Evolutionary conservation across 1,284 basidiomycete species (phyloP).

Genomic region (Cutaneotrichosporon dermatis): DNA sequence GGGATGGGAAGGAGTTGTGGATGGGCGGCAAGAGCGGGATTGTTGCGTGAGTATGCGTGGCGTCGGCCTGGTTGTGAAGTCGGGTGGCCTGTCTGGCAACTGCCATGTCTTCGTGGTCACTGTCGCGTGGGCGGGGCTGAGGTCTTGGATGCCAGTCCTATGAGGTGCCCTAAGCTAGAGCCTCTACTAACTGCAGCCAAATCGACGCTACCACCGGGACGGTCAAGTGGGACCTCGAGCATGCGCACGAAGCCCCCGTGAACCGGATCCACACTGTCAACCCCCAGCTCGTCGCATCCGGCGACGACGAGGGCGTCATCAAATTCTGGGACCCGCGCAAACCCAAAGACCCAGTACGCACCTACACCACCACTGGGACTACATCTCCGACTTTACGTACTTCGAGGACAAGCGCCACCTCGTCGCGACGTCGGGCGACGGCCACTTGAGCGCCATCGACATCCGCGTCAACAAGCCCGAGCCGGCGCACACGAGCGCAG

Average conservation of each 20-base stretch:
- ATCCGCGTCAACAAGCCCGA: conserved; percentile 69
- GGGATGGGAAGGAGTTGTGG: conserved; percentile 64
- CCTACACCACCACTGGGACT: conserved; percentile 90
- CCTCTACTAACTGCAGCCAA: neutral
- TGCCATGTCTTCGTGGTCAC: too few species aligned
- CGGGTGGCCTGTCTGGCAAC: too few species aligned
- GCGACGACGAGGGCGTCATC: conserved; percentile 90
- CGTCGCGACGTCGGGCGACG: conserved; percentile 86
- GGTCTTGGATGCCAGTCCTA: too few species aligned
- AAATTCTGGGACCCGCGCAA: conserved; percentile 90
- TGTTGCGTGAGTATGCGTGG: conserved; percentile 60
- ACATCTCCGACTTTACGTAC: conserved; percentile 90
- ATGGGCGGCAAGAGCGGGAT: conserved; percentile 78
- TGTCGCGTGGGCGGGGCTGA: too few species aligned
- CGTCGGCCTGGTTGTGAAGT: neutral
- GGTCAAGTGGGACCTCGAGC: neutral
- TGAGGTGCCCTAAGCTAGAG: too few species aligned
- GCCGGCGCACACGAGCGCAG: conserved; percentile 76
- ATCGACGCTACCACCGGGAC: neutral
- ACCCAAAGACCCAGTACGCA: conserved; percentile 56
- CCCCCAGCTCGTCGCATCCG: conserved; percentile 69
- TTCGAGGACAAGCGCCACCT: conserved; percentile 77
- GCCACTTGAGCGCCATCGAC: conserved; percentile 84
- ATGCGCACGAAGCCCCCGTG: conserved; percentile 61
- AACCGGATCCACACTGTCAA: conserved; percentile 71